Conservation (phyloP, 116 monocot genomes). For the Iris pallida region DNA sequence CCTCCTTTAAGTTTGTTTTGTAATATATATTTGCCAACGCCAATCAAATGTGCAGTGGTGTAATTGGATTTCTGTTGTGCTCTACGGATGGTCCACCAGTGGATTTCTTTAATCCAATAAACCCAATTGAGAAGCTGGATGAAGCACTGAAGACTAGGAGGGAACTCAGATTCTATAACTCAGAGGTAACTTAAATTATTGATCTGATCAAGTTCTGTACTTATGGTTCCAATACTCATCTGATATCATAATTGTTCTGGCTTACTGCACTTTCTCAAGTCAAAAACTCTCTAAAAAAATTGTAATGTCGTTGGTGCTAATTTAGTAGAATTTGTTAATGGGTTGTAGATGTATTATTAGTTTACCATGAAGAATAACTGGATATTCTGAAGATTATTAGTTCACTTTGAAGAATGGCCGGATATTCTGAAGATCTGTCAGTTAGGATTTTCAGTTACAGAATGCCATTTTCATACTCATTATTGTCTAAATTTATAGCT, state of each 20-base stretch:
- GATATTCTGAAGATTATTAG: background rate
- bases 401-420: too few relatives aligned
- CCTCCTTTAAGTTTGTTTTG: background rate
- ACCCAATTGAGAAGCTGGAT: constrained; percentile 79
- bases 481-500: too few relatives aligned
- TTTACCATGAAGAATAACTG: background rate
- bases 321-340: background rate
- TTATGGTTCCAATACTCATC: background rate
- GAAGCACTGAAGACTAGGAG: constrained; percentile 27
- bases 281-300: background rate
- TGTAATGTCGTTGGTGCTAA: background rate
- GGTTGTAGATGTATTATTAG: background rate
- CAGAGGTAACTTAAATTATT: constrained; percentile 48
- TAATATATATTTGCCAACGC: background rate
- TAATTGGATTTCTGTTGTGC: constrained; percentile 92
- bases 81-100: constrained; percentile 70
- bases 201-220: background rate
- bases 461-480: too few relatives aligned
- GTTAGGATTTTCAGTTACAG: too few relatives aligned
- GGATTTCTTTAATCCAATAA: constrained; percentile 74
- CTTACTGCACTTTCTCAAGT: background rate
- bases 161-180: constrained; percentile 82
- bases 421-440: too few relatives aligned
- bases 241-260: background rate
- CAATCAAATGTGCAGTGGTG: constrained; percentile 54